Conservation (phyloP, 176 grass and related monocot genomes). For the Ananas comosus region DNA sequence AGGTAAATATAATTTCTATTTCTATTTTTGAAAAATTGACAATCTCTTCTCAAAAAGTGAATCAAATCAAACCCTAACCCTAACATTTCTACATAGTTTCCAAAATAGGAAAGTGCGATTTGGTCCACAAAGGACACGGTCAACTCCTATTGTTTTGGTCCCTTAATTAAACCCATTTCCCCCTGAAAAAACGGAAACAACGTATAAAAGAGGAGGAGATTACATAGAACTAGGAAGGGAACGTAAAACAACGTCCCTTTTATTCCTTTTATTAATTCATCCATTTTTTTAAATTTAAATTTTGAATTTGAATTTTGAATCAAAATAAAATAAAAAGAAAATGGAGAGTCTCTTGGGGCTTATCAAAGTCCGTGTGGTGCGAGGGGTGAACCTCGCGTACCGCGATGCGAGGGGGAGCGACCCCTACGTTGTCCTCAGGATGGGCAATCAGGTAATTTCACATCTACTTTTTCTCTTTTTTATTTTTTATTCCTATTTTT, state of each 20-base stretch:
- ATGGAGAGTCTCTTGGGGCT: slow-evolving; percentile 63
- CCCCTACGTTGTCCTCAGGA: slow-evolving; percentile 65
- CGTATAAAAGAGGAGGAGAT: neutral
- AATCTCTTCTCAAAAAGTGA: no score
- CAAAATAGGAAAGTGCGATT: neutral
- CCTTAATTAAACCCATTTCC: slow-evolving; percentile 18
- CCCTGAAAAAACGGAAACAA: neutral
- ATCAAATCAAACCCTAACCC: no score
- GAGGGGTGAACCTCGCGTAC: slow-evolving; percentile 77
- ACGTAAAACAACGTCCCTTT: slow-evolving; percentile 35
- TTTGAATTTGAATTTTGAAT: neutral
- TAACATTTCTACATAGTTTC: neutral
- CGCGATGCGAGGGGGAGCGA: slow-evolving; percentile 78
- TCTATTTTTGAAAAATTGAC: no score
- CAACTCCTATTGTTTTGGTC: slow-evolving; percentile 19
- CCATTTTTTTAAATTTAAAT: neutral
- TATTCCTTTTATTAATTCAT: slow-evolving; percentile 3
- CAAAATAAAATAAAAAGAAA: neutral
- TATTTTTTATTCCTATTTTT: neutral
- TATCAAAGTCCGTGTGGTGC: slow-evolving; percentile 53
- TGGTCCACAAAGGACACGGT: slow-evolving; percentile 24
- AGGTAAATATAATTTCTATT: no score
- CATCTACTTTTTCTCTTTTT: neutral
- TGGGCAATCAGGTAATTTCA: slow-evolving; percentile 45
- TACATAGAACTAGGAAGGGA: slow-evolving; percentile 31